Percentiles rank a stretch among this genome's conserved stretches.
These are phyloP conservation scores for Begonia masoniana DNA, from an alignment of 306 rosid genomes.

Conservation along the genomic window DNA sequence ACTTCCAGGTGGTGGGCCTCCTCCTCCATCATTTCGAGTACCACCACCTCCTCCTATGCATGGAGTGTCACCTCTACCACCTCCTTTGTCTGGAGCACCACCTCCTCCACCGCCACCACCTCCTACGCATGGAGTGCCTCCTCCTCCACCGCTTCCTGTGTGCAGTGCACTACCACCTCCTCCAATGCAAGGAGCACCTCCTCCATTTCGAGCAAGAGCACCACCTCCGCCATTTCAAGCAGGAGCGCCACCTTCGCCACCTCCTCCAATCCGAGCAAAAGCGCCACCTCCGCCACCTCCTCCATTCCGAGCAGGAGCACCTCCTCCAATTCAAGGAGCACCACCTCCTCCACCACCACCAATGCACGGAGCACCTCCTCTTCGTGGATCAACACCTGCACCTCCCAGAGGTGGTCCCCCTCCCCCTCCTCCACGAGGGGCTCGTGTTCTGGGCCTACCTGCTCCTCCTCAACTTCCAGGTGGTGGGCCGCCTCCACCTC, in stretches of 20 bases:
- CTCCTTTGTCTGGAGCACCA: slow-evolving; percentile 10
- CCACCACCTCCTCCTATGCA: slow-evolving; percentile 10
- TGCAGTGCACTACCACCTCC: slow-evolving; percentile 15
- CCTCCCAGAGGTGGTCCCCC: slow-evolving; percentile 21
- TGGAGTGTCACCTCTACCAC: slow-evolving; percentile 10
- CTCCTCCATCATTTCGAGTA: no score
- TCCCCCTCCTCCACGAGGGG: slow-evolving; percentile 35
- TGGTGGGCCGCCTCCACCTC: slow-evolving; percentile 64
- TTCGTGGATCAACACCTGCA: slow-evolving; percentile 25
- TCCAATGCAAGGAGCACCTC: slow-evolving; percentile 16
- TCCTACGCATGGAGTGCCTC: slow-evolving; percentile 2
- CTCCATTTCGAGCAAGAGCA: slow-evolving; percentile 16
- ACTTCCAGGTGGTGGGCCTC: slow-evolving; percentile 54
- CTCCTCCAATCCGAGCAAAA: background rate
- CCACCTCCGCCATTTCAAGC: slow-evolving; percentile 17
- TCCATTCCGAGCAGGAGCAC: slow-evolving; percentile 1
- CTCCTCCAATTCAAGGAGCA: no score
- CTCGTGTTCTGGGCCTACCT: slow-evolving; percentile 25
- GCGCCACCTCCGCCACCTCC: no score
- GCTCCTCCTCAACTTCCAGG: slow-evolving; percentile 52
- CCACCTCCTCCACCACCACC: slow-evolving; percentile 8
- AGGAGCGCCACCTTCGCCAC: slow-evolving; percentile 5
- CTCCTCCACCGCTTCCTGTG: slow-evolving; percentile 18
- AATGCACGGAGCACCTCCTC: slow-evolving; percentile 26
- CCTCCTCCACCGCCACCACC: slow-evolving; percentile 29